phyloP scores from a whole-genome alignment of 169 alveolate species.

The Miamiensis avidus region DNA sequence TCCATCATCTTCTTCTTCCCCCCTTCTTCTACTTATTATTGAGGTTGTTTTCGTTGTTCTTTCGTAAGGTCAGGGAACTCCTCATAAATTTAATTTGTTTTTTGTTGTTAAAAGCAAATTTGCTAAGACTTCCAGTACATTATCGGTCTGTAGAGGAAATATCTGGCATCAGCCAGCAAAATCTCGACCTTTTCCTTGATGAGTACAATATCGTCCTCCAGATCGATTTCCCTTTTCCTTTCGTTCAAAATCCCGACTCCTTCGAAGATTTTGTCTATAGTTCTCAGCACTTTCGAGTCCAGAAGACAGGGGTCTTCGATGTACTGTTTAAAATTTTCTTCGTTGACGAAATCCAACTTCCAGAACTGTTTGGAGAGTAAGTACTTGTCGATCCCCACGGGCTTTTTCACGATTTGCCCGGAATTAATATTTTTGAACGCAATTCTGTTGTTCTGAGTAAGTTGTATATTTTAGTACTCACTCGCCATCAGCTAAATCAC shows the following conservation, averaged over 20 bases:
- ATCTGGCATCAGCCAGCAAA: neutral
- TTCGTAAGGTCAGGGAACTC: neutral
- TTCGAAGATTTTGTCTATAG: neutral
- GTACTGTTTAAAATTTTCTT: too few relatives aligned
- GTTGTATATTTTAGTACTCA: too few relatives aligned
- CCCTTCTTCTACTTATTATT: too few relatives aligned
- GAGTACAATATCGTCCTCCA: neutral
- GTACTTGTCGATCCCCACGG: neutral
- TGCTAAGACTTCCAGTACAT: neutral
- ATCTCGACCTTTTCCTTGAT: neutral
- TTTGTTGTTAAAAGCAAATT: neutral
- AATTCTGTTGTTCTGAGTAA: neutral
- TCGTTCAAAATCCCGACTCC: neutral
- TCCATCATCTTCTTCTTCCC: neutral
- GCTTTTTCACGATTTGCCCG: neutral
- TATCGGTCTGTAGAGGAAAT: neutral
- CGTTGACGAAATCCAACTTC: neutral
- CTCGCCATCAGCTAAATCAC: neutral
- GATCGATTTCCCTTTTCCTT: neutral
- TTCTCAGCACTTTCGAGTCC: too few relatives aligned
- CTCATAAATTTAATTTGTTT: neutral
- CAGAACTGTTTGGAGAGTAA: too few relatives aligned
- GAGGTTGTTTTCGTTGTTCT: neutral
- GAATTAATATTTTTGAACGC: neutral
- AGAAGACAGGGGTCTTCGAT: neutral